Base-by-base conservation (phyloP, 225 moss, liverwort and hornwort genomes). In the Ulota crispa region DNA sequence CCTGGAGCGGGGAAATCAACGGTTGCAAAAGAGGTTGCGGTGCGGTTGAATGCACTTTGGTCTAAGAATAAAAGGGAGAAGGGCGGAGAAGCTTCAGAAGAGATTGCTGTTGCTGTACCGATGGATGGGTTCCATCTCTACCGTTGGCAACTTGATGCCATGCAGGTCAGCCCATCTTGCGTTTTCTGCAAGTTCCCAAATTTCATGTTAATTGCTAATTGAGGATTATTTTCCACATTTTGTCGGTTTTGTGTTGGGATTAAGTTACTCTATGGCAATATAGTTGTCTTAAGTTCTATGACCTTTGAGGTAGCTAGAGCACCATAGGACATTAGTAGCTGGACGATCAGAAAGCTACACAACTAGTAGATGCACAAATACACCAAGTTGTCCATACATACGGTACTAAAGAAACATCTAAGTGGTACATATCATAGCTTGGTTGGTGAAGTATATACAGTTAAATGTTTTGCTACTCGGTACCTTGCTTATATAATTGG, bases 81-180 rank as follows among this genome's bases (percentile, higher is more conserved):
- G 27, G 68, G 16, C 66, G 73, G 36, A 80, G 77, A 41, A 28
- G 57, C 79, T 66, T 8, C 66, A 54, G 62, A 26, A 56, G 92
- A 92, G 11, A 87, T 95, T 78, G 89, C 92, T 68, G 90, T 99
- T 18, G 87, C 93, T 31, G 86, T 99, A 50, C 94, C 95, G n/a
- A 99, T 99, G 98, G 98, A 99, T 82, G 98, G 98, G 21, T 99
- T 94, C 73, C 98, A 99, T 75, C 86, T 96, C 66, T 99, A 96
- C 85, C 85, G 92, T 28, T 86, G 91, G 90, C 99, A 99, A 81
- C 94, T 99, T 70, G 99, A 99, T 87, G 89, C 93, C 64, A 96
- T 96, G 94, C 87, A 99, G 94, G 99, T 94, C 24, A 84, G 26
- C 3, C 56, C 50, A 50, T 37, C 24, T 61, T 15, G 30, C 60